A percentile compares a stretch with the other conserved stretches of the same genome.
Evolutionary conservation across 1,284 basidiomycete species (phyloP).

Genomic region (Pseudozyma hubeiensis): DNA sequence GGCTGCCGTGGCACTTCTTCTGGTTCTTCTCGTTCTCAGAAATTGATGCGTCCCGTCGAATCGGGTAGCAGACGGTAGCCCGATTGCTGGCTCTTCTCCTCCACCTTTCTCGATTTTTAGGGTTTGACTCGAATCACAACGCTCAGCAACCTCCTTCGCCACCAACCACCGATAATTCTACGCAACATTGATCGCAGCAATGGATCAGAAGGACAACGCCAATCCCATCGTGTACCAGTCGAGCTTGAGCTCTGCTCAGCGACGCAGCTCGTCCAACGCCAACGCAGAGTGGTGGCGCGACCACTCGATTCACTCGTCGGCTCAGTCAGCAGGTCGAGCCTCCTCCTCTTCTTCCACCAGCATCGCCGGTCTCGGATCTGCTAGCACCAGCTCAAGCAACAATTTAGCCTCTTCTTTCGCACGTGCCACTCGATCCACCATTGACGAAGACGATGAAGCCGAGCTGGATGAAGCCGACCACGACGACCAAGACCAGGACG

Average conservation of each 20-base stretch:
- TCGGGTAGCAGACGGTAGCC: background rate
- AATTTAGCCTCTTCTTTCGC: constrained; percentile 72
- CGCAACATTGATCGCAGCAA: constrained; percentile 1
- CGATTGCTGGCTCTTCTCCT: background rate
- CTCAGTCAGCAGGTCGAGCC: constrained; percentile 11
- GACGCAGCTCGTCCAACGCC: constrained; percentile 31
- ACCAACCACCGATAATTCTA: background rate
- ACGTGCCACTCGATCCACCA: constrained; percentile 31
- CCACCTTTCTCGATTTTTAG: constrained; percentile 1
- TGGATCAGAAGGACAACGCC: constrained; percentile 68
- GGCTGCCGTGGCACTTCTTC: background rate
- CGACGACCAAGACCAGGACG: constrained; percentile 12
- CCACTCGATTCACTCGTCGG: constrained; percentile 44
- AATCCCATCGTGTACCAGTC: constrained; percentile 69
- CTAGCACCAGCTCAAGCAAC: constrained; percentile 3
- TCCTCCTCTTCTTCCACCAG: constrained; percentile 3
- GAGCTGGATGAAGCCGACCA: constrained; percentile 70
- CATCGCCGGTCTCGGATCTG: constrained; percentile 2
- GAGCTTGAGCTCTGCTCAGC: constrained; percentile 60
- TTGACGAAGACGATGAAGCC: constrained; percentile 25
- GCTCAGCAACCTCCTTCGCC: background rate
- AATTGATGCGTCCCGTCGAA: background rate
- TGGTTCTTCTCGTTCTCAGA: too few relatives aligned
- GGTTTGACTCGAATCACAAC: background rate
- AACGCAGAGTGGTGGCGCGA: constrained; percentile 65